Base-by-base conservation (phyloP, 495 filamentous ascomycete genomes). In the Daldinia concentrica region DNA sequence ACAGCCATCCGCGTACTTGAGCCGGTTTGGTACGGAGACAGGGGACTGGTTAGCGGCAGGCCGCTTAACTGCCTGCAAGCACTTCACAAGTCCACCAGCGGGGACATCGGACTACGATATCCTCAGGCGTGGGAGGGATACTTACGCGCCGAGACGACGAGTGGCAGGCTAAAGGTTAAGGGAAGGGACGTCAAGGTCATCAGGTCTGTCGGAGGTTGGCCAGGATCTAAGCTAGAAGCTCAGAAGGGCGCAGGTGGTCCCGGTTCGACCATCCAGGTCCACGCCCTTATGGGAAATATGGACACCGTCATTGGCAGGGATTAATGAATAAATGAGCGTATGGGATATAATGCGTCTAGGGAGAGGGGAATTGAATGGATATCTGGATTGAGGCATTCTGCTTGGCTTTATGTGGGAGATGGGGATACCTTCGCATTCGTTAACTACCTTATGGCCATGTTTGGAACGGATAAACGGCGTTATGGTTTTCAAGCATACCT, bases 51-150 rank as follows among this genome's bases (percentile, higher is more conserved):
- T 5, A 30, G 34, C 3, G 6, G 11, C 43, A 69, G 37, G 22
- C 57, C 67, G 7, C 65, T 82, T 4, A 52, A 76, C n/a, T 66
- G 66, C 39, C 64, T 85, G 1, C 36, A 66, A 6, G 62, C 74
- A 7, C 12, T 56, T 27, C 82, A 84, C 50, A 74, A 39, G 24
- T 76, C 75, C 5, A 81, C 79, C 0, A 81, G 79, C 17, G 82
- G 76, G 0, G 56, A 77, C 19, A 66, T 83, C 41, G 54, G 43
- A 11, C 58, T 84, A 3, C 58, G 41, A 11, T 82, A 79, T 29
- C 82, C 83, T 0, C 68, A 58, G 26, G 58, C 69, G 0, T 85
- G 83, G 83, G 82, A 83, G 64, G 83, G 83, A 0, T 54, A 73
- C 15, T 60, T 83, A 14, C 17, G 26, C 11, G 68, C 80, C 17